Evolutionary conservation across 768 basidiomycete genomes (phyloP).

Genomic region (Hemileccinum impolitum): DNA sequence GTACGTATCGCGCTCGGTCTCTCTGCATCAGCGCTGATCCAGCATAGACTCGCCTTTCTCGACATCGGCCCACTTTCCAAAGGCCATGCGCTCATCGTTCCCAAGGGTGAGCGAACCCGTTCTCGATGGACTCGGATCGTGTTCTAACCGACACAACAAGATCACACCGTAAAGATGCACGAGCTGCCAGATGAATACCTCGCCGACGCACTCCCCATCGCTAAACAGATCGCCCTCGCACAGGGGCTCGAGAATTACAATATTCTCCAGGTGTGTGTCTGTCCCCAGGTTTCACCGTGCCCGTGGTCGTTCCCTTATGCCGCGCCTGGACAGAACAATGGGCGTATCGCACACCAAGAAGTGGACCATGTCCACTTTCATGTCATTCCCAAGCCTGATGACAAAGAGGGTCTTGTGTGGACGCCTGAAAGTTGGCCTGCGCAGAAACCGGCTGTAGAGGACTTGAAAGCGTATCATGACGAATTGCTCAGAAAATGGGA

Average conservation of each 20-base stretch:
- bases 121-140: no score
- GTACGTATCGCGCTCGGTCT: conserved; percentile 38
- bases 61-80: conserved; percentile 89
- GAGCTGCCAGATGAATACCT: conserved; percentile 87
- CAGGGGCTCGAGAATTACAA: conserved; percentile 80
- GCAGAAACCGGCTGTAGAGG: conserved; percentile 16
- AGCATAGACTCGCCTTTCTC: conserved; percentile 74
- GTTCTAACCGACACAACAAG: conserved; percentile 38
- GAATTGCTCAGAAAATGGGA: conserved; percentile 19
- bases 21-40: no score
- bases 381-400: conserved; percentile 85
- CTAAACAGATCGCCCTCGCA: conserved; percentile 84
- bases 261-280: conserved; percentile 64
- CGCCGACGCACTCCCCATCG: conserved; percentile 69
- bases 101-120: conserved; percentile 67
- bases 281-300: no score
- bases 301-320: no score
- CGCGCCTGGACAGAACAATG: conserved; percentile 54
- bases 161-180: conserved; percentile 82
- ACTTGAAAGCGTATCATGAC: conserved; percentile 21
- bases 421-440: conserved; percentile 50
- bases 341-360: conserved; percentile 58
- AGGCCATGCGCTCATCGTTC: conserved; percentile 90
- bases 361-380: conserved; percentile 93
- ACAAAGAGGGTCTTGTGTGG: conserved; percentile 69